Evolutionary conservation across 2,329 filamentous ascomycete species (phyloP), one percentile per base, ranked within the genome.

Genomic region (Orbilia brochopaga): DNA sequence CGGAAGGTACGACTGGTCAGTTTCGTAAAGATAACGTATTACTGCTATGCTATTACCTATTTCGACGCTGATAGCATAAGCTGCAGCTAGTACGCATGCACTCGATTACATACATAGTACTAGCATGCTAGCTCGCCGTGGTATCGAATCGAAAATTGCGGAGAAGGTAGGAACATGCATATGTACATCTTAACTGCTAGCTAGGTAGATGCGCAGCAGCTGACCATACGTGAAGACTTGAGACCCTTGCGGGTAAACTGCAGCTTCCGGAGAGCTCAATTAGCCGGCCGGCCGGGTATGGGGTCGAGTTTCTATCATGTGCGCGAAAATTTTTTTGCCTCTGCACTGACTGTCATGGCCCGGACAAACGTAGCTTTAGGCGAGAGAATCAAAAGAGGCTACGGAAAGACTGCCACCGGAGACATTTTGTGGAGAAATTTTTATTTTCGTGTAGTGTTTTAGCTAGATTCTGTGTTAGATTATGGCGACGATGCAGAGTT

Each of bases 231-330:
- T n/a, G n/a, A n/a, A n/a, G n/a, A n/a, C 11, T 30, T 13, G 10
- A 5, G n/a, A 11, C 48, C 2, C 48, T 52, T 52, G 24, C 11
- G 13, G 24, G 30, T 32, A 23, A 53, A 21, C 21, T 30, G 40
- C 17, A 56, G 51, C 19, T 46, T 17, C 59, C 60, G 60, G 60
- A 35, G 62, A 72, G 67, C 67, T 72, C 67, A 72, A 65, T 72
- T 72, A 72, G 55, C 67, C 67, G 67, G 60, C 27, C 27, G 27
- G 27, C 27, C 67, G 67, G 67, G 52, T 72, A 65, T 72, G 67
- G 67, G 67, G 67, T 32, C 27, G 8, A 32, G 8, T 4, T 8
- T 8, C 27, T 65, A 72, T 72, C 67, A 72, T 60, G 67, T 65
- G 60, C 55, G 19, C 23, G 37, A 42, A 52, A 52, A 61, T 10